Evolutionary conservation across 257 asterid species (phyloP).

Genomic region (Cinchona pubescens): DNA sequence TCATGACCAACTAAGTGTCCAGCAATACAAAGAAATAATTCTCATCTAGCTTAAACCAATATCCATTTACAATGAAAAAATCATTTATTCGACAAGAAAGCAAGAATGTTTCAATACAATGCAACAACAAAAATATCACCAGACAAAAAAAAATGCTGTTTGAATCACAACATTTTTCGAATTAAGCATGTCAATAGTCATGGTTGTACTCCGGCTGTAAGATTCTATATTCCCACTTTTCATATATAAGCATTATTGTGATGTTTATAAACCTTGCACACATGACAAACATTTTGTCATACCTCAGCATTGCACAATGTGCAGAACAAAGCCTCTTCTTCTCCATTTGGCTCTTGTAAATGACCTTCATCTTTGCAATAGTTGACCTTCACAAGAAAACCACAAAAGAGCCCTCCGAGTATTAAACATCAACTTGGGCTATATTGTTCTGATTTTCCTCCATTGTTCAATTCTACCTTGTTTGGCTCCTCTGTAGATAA

Average conservation of each 20-base stretch:
- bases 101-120: too few species aligned
- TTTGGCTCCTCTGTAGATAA: conserved; percentile 57
- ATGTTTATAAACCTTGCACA: background rate
- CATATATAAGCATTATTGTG: background rate
- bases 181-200: too few species aligned
- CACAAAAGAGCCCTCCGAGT: conserved; percentile 66
- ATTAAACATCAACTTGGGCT: conserved; percentile 52
- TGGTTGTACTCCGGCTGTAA: too few species aligned
- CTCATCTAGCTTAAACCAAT: too few species aligned
- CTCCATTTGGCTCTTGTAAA: conserved; percentile 50
- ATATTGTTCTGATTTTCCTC: conserved; percentile 40
- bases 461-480: conserved; percentile 52
- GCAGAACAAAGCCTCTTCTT: conserved; percentile 94
- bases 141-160: too few species aligned
- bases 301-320: conserved; percentile 97
- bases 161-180: too few species aligned
- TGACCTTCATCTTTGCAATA: conserved; percentile 69
- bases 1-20: too few species aligned
- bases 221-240: background rate
- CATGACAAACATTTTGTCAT: conserved; percentile 16
- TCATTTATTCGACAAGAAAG: too few species aligned
- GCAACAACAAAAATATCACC: too few species aligned
- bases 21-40: too few species aligned
- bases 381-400: conserved; percentile 65
- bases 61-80: too few species aligned